Base-by-base conservation (phyloP, 2,329 filamentous ascomycete species). In the Calonectria pauciramosa region DNA sequence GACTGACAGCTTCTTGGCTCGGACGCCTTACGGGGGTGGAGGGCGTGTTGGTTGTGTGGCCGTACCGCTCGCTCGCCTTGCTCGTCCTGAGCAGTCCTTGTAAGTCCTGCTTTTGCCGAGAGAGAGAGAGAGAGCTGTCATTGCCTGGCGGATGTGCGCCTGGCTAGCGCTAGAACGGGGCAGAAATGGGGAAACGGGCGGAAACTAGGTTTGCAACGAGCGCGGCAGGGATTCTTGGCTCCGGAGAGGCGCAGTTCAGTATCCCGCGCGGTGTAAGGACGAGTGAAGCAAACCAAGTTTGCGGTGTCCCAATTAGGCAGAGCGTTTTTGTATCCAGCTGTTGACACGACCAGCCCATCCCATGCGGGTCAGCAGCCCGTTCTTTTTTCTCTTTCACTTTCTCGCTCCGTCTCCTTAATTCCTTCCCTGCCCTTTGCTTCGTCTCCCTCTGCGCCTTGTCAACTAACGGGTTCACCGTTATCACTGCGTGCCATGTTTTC, bases 211-310 rank as follows among this genome's bases (percentile, higher is more conserved):
- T 63, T 63, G 36, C 36, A 47, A 36, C 32, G 30, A 63, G 34
- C 34, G 14, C 34, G 28, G 56, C 68, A 70, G 56, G 68, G 59
- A 34, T 68, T 68, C 38, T 63, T 36, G 41, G 49, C 52, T 63
- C 23, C 20, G 44, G 28, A 64, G 68, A 52, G 68, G 68, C 68
- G 68, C 68, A 70, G 68, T 64, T 44, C 38, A 32, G 34, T 49
- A n/a, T 41, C 52, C 68, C 44, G 68, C 56, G 54, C 41, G 49
- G 38, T 44, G 67, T 28, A 30, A 36, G 52, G 38, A 13, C 23
- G 20, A 49, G n/a, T 36, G 38, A 56, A 59, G 32, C 36, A 26
- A 30, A 54, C 56, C 56, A 63, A 63, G 23, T 28, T 63, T 63
- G 30, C 59, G 41, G 41, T 65, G 18, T 49, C 38, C 41, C 38